Conservation (phyloP, 305 asterid genomes). For the Fraxinus velutina region DNA sequence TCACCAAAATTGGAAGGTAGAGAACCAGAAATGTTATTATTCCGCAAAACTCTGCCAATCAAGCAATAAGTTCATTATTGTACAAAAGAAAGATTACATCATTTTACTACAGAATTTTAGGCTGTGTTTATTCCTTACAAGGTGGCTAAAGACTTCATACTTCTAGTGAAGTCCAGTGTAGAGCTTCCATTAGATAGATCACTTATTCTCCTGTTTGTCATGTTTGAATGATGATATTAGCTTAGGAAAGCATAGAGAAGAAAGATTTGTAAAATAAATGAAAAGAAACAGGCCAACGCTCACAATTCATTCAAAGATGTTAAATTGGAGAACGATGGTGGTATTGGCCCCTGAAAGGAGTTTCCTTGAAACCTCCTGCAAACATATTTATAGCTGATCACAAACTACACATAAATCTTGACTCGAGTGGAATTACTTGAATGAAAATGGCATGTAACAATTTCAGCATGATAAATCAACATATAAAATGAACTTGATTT, state of each 20-base stretch:
- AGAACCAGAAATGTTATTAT: constrained; percentile 72
- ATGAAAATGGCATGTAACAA: not conserved
- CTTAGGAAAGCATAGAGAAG: not conserved
- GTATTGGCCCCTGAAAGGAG: constrained; percentile 43
- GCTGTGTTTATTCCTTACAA: constrained; percentile 48
- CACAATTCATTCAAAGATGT: constrained; percentile 36
- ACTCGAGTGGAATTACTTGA: not conserved
- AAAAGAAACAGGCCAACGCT: constrained; percentile 8
- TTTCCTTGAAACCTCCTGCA: constrained; percentile 48
- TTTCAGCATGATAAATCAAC: not conserved
- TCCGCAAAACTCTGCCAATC: constrained; percentile 60
- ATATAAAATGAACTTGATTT: not conserved
- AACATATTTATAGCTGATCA: constrained; percentile 15
- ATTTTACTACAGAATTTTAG: not conserved
- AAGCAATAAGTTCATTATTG: not conserved
- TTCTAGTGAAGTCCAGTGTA: constrained; percentile 57
- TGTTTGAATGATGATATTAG: constrained; percentile 15
- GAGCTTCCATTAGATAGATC: constrained; percentile 70
- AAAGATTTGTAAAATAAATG: not conserved
- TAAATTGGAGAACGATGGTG: constrained; percentile 40
- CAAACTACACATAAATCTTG: not conserved
- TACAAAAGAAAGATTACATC: not conserved
- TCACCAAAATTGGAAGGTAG: constrained; percentile 52
- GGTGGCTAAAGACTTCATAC: constrained; percentile 48
- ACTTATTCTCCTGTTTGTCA: constrained; percentile 65